These are phyloP conservation scores for Thraustochytrium striatum DNA, from an alignment of 352 stramenopile species.

Conservation along the genomic window DNA sequence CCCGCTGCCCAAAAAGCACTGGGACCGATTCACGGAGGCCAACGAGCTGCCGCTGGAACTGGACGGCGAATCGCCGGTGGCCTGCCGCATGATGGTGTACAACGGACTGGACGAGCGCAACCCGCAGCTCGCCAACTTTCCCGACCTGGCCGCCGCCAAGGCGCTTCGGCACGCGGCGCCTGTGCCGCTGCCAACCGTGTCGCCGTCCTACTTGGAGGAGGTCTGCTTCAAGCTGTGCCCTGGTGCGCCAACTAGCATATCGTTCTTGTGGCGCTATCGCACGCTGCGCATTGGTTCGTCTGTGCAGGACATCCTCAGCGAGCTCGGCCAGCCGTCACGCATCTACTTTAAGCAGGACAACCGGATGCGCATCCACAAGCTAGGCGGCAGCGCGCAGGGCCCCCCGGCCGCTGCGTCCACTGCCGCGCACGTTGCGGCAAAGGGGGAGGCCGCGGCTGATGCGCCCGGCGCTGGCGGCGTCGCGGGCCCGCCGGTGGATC, in stretches of 20 bases:
- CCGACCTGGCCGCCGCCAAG: neutral
- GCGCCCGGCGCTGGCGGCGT: neutral
- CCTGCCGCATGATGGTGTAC: conserved; percentile 19
- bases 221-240: conserved; percentile 4
- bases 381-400: neutral
- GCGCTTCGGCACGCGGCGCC: neutral
- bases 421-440: neutral
- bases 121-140: neutral
- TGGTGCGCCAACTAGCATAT: neutral
- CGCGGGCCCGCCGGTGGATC: too few species aligned
- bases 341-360: conserved; percentile 44
- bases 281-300: conserved; percentile 5
- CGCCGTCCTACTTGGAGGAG: conserved; percentile 12
- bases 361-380: conserved; percentile 39
- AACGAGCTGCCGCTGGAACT: conserved; percentile 42
- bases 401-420: neutral
- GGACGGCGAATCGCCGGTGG: neutral
- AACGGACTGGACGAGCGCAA: conserved; percentile 6
- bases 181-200: neutral
- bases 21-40: neutral
- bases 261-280: neutral
- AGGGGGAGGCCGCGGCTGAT: neutral
- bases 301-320: conserved; percentile 24
- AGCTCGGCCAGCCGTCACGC: conserved; percentile 25
- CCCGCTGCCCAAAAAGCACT: neutral